These are phyloP conservation scores for Vaccinium macrocarpon DNA, from an alignment of 148 eudicot species.

Conservation along the genomic window DNA sequence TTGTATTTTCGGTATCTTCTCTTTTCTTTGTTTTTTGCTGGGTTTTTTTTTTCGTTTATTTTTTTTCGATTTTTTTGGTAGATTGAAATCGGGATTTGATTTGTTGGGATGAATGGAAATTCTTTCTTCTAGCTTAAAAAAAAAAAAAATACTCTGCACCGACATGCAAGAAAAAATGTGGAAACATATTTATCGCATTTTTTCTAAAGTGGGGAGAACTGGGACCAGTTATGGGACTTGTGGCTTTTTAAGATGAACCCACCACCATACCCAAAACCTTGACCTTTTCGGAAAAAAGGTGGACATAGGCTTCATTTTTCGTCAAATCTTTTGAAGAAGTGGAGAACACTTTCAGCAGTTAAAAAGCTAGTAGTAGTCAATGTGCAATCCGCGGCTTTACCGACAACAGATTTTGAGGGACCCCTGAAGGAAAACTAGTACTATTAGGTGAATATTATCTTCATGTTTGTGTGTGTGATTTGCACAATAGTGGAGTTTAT, in stretches of 20 bases:
- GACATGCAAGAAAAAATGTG: not conserved
- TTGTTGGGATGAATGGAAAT: too few species aligned
- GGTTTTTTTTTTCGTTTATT: too few species aligned
- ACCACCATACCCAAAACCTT: not conserved
- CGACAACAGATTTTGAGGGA: conserved; percentile 12
- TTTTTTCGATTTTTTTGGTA: too few species aligned
- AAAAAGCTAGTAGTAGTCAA: not conserved
- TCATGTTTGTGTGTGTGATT: not conserved
- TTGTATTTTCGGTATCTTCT: too few species aligned
- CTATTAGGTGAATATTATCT: not conserved
- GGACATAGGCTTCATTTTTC: not conserved
- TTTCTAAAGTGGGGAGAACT: not conserved
- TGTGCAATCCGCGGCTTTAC: conserved; percentile 6
- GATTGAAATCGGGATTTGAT: too few species aligned
- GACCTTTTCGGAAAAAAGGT: not conserved
- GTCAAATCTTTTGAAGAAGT: not conserved
- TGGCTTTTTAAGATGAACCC: not conserved
- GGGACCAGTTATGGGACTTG: not conserved
- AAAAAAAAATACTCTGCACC: not conserved
- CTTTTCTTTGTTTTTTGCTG: too few species aligned
- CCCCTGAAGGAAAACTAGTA: not conserved
- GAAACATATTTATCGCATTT: not conserved
- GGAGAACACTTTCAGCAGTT: not conserved
- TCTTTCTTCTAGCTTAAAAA: too few species aligned
- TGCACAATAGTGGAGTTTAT: not conserved